phyloP scores from a whole-genome alignment of 257 asterid species.

The Avicennia marina region DNA sequence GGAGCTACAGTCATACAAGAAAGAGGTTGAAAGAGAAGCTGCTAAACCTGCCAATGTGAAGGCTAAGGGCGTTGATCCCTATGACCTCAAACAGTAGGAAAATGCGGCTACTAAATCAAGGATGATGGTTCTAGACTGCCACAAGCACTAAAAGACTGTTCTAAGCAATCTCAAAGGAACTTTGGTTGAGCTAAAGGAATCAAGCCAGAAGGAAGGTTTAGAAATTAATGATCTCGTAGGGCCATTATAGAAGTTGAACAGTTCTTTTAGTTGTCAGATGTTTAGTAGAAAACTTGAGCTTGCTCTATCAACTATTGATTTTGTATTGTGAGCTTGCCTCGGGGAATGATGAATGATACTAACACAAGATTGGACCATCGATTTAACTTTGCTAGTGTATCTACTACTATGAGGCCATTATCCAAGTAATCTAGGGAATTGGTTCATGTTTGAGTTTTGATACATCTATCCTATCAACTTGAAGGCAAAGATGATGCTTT shows the following conservation, averaged over 20 bases:
- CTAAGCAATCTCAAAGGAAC: constrained; percentile 60
- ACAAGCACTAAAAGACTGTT: constrained; percentile 74
- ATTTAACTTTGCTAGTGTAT: too few relatives aligned
- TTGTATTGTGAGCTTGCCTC: too few relatives aligned
- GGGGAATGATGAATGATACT: too few relatives aligned
- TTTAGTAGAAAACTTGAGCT: neutral
- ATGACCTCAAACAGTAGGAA: constrained; percentile 92
- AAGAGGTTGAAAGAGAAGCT: constrained; percentile 80
- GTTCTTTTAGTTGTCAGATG: constrained; percentile 41
- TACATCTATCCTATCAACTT: too few relatives aligned
- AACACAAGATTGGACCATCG: too few relatives aligned
- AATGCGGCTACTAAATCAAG: constrained; percentile 84
- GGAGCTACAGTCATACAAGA: constrained; percentile 81
- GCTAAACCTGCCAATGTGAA: constrained; percentile 84
- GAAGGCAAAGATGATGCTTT: too few relatives aligned
- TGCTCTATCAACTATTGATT: too few relatives aligned
- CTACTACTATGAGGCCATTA: too few relatives aligned
- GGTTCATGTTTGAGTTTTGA: too few relatives aligned
- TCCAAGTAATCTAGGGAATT: too few relatives aligned
- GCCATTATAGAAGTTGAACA: constrained; percentile 51
- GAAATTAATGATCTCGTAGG: constrained; percentile 66
- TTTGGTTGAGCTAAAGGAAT: constrained; percentile 70
- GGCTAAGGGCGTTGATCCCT: constrained; percentile 72
- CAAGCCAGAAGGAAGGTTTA: constrained; percentile 47
- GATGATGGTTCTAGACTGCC: constrained; percentile 97